Percentiles rank a stretch among this genome's conserved stretches.
Conservation (phyloP, 2,329 filamentous ascomycete species). For the Teratosphaeria epicoccoides region DNA sequence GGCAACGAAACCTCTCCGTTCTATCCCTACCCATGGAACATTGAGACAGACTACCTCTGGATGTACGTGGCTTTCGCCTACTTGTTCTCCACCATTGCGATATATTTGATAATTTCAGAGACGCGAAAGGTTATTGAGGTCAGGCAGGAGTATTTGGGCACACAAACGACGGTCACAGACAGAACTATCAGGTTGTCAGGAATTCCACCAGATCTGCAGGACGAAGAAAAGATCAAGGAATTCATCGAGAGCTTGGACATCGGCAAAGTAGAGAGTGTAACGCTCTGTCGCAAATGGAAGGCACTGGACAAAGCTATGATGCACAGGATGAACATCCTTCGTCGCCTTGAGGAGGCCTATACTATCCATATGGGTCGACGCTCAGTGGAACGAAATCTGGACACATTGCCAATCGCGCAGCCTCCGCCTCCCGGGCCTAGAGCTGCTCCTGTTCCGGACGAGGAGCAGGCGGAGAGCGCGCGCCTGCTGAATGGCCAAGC, state of each 20-base stretch:
- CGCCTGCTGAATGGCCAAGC: conserved; percentile 25
- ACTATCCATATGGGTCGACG: conserved; percentile 59
- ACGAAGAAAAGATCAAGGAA: conserved; percentile 72
- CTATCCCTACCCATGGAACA: conserved; percentile 10
- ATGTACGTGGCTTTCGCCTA: conserved; percentile 93
- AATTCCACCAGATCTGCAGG: conserved; percentile 67
- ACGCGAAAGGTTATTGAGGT: conserved; percentile 77
- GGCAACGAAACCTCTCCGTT: conserved; percentile 2
- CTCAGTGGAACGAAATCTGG: conserved; percentile 37
- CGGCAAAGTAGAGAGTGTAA: conserved; percentile 80
- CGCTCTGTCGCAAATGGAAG: conserved; percentile 77
- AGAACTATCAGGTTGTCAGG: conserved; percentile 85
- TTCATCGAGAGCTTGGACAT: conserved; percentile 82
- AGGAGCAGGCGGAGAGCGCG: conserved; percentile 27
- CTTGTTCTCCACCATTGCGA: conserved; percentile 70
- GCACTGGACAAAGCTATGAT: conserved; percentile 65
- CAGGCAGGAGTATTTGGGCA: conserved; percentile 82
- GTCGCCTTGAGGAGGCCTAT: conserved; percentile 74
- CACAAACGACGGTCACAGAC: conserved; percentile 90
- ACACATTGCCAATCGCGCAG: conserved; percentile 41
- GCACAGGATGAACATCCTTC: conserved; percentile 53
- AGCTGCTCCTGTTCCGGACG: conserved; percentile 12
- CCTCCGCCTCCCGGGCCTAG: conserved; percentile 29
- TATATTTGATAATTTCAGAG: conserved; percentile 74
- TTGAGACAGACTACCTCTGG: conserved; percentile 61